phyloP scores from a whole-genome alignment of 1,284 basidiomycete species.

The Cerioporus squamosus region DNA sequence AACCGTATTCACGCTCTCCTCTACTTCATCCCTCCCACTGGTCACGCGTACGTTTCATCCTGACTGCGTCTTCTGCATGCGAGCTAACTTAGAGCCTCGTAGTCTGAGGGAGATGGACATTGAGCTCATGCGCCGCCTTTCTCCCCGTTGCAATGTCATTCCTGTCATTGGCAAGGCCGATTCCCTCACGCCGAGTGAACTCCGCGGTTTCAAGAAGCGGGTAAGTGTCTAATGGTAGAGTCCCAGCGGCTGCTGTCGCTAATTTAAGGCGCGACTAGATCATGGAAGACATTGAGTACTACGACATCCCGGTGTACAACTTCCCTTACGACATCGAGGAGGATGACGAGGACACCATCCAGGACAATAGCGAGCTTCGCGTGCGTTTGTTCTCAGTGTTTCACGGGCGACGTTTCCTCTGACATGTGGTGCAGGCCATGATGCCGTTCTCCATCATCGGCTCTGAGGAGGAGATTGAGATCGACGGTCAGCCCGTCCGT shows the following conservation, averaged over 20 bases:
- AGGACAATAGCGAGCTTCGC: slow-evolving; percentile 95
- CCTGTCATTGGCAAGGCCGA: slow-evolving; percentile 99
- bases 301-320: slow-evolving; percentile 98
- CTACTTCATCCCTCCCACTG: slow-evolving; percentile 97
- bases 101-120: slow-evolving; percentile 99
- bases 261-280: slow-evolving; percentile 62
- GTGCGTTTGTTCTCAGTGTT: slow-evolving; percentile 40
- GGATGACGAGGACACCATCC: slow-evolving; percentile 98
- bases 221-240: slow-evolving; percentile 47
- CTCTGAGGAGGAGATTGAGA: slow-evolving; percentile 94
- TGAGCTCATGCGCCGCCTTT: slow-evolving; percentile 95
- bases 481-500: slow-evolving; percentile 90
- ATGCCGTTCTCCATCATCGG: slow-evolving; percentile 98
- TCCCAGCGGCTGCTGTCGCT: neutral
- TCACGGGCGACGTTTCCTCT: neutral
- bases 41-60: slow-evolving; percentile 64
- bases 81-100: slow-evolving; percentile 3
- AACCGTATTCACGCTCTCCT: slow-evolving; percentile 95
- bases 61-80: neutral
- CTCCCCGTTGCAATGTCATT: slow-evolving; percentile 98
- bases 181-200: slow-evolving; percentile 89
- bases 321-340: slow-evolving; percentile 99
- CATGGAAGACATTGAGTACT: slow-evolving; percentile 99
- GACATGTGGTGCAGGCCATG: slow-evolving; percentile 56
- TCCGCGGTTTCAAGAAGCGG: slow-evolving; percentile 95